Evolutionary conservation across 1,139 yeast genomes (phyloP).

Genomic region (Eremothecium gossypii): DNA sequence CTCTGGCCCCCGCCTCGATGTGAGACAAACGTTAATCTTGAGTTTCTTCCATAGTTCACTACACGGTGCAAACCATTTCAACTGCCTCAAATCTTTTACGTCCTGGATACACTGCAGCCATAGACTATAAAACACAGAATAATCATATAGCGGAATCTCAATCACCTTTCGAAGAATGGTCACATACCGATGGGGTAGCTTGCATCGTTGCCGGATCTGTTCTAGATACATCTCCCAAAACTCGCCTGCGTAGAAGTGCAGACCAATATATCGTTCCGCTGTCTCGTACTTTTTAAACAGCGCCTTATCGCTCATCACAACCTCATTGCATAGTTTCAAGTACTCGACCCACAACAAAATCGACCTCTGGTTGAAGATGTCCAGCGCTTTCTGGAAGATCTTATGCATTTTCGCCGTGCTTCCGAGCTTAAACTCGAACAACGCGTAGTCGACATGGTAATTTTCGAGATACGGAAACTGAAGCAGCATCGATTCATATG

Average conservation of each 20-base stretch:
- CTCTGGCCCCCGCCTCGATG: conserved; percentile 25
- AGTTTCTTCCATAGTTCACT: conserved; percentile 27
- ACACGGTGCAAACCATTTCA: conserved; percentile 21
- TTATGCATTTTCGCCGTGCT: conserved; percentile 39
- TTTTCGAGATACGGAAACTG: conserved; percentile 65
- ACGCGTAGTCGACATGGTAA: conserved; percentile 74
- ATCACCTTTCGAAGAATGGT: conserved; percentile 48
- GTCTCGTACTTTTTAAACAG: conserved; percentile 45
- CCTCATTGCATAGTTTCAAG: conserved; percentile 44
- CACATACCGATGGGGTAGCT: conserved; percentile 35
- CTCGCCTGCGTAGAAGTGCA: conserved; percentile 62
- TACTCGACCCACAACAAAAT: conserved; percentile 69
- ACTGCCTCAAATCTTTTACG: conserved; percentile 28
- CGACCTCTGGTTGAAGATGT: conserved; percentile 32
- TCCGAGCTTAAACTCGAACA: conserved; percentile 54
- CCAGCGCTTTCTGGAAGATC: conserved; percentile 49
- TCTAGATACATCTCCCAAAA: conserved; percentile 68
- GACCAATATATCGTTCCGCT: conserved; percentile 59
- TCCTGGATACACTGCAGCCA: conserved; percentile 38
- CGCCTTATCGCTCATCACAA: conserved; percentile 27
- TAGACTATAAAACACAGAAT: conserved; percentile 46
- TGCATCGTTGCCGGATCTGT: conserved; percentile 38
- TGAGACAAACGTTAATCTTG: conserved; percentile 22
- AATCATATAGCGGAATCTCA: conserved; percentile 72
- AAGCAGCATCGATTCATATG: conserved; percentile 49